phyloP scores from a whole-genome alignment of 495 filamentous ascomycete species.

The Aspergillus ostianus region DNA sequence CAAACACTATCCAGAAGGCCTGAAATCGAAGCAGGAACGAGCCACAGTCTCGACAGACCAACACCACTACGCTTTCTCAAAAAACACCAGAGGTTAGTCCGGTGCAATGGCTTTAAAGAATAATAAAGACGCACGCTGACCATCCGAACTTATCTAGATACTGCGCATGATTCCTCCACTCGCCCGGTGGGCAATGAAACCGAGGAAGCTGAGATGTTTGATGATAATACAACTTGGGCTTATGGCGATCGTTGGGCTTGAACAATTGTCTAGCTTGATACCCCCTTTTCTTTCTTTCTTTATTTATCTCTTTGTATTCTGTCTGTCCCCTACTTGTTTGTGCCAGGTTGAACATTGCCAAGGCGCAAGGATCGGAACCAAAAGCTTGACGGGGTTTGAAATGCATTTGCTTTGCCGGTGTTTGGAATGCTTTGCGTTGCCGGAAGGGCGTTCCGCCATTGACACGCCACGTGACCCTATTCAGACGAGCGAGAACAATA shows the following conservation, averaged over 20 bases:
- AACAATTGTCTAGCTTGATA: constrained; percentile 10
- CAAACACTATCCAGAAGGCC: constrained; percentile 42
- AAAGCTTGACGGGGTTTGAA: neutral
- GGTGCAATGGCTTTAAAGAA: neutral
- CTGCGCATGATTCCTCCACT: neutral
- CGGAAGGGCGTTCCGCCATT: neutral
- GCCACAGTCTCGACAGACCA: neutral
- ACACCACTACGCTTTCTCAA: neutral
- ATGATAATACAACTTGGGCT: constrained; percentile 16
- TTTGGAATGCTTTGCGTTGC: neutral
- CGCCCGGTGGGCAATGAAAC: neutral
- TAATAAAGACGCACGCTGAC: constrained; percentile 2
- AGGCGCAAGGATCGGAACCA: neutral
- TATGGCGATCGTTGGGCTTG: constrained; percentile 21
- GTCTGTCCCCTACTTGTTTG: neutral
- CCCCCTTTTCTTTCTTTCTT: neutral
- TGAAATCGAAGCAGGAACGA: constrained; percentile 14
- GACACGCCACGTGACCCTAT: constrained; percentile 6
- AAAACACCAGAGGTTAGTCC: constrained; percentile 17
- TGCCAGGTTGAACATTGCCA: neutral
- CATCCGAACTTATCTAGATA: neutral
- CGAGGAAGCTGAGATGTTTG: neutral
- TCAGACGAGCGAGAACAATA: constrained; percentile 24
- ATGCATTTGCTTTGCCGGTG: too few relatives aligned
- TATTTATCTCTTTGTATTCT: neutral